Evolutionary conservation across 768 basidiomycete genomes (phyloP).

Genomic region (Butyriboletus loyo): DNA sequence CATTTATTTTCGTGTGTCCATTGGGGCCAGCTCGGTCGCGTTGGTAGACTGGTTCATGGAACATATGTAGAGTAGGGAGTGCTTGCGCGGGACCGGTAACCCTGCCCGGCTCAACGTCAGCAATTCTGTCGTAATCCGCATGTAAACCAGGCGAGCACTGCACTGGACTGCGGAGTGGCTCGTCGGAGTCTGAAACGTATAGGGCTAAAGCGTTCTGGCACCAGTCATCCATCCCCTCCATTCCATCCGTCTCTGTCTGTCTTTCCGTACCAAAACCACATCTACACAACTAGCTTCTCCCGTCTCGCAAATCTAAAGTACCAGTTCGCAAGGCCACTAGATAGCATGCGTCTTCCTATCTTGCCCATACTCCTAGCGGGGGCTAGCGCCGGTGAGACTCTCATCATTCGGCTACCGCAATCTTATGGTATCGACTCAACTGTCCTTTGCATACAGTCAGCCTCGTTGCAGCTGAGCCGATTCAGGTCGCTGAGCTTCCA

Average conservation of each 20-base stretch:
- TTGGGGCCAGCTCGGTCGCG: no score
- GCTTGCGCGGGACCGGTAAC: neutral
- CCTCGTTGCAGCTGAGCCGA: slow-evolving; percentile 48
- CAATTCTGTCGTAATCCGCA: neutral
- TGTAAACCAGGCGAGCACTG: neutral
- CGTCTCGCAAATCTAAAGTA: neutral
- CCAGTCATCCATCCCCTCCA: neutral
- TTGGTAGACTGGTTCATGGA: no score
- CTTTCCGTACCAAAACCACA: neutral
- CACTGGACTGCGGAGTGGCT: slow-evolving; percentile 7
- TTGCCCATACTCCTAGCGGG: slow-evolving; percentile 38
- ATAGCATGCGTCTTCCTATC: slow-evolving; percentile 37
- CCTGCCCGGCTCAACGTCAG: neutral
- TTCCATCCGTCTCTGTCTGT: neutral
- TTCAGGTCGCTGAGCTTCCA: slow-evolving; percentile 42
- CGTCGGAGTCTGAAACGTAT: slow-evolving; percentile 24
- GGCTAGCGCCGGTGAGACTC: slow-evolving; percentile 33
- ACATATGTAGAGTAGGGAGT: neutral
- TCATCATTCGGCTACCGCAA: neutral
- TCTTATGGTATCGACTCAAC: neutral
- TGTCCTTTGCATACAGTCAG: slow-evolving; percentile 13
- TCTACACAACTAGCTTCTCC: neutral
- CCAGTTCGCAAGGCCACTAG: neutral
- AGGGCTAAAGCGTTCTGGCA: slow-evolving; percentile 1
- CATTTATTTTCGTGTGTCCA: no score